Percentiles rank a stretch among this genome's conserved stretches.
phyloP scores from a whole-genome alignment of 257 asterid species.

The Scutellaria minor region DNA sequence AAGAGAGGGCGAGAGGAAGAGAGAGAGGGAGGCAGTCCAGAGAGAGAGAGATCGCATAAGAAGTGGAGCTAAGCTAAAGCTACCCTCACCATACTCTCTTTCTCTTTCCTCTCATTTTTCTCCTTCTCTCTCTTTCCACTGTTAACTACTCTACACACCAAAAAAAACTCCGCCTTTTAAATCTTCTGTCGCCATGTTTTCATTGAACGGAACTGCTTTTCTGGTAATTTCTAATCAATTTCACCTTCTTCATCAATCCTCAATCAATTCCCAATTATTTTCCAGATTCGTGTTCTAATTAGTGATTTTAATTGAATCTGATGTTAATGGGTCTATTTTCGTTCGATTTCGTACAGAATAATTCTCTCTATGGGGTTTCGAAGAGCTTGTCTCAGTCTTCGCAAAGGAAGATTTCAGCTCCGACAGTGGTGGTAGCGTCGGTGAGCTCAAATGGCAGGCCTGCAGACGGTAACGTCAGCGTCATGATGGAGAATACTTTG shows the following conservation, averaged over 20 bases:
- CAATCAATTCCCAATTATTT: not conserved
- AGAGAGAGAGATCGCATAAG: conserved; percentile 26
- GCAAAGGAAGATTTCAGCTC: conserved; percentile 52
- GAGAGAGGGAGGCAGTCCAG: conserved; percentile 24
- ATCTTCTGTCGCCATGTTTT: conserved; percentile 61
- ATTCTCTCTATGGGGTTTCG: conserved; percentile 65
- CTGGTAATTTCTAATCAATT: conserved; percentile 50
- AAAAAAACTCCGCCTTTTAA: conserved; percentile 7
- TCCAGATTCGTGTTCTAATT: not conserved
- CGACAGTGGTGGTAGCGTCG: conserved; percentile 59
- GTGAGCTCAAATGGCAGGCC: conserved; percentile 73
- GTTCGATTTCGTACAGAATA: conserved; percentile 53
- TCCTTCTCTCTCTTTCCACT: conserved; percentile 23
- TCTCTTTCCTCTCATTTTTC: conserved; percentile 32
- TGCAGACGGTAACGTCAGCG: conserved; percentile 72
- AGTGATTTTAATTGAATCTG: conserved; percentile 16
- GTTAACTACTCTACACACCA: not conserved
- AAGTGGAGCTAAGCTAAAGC: conserved; percentile 27
- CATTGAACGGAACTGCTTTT: conserved; percentile 62
- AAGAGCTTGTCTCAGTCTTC: conserved; percentile 60
- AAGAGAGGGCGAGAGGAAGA: conserved; percentile 34
- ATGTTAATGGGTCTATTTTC: not conserved
- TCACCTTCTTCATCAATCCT: not conserved
- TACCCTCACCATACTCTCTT: conserved; percentile 26
- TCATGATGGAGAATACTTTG: conserved; percentile 60